Conservation (phyloP, 2,329 filamentous ascomycete genomes). For the Aspergillus udagawae region DNA sequence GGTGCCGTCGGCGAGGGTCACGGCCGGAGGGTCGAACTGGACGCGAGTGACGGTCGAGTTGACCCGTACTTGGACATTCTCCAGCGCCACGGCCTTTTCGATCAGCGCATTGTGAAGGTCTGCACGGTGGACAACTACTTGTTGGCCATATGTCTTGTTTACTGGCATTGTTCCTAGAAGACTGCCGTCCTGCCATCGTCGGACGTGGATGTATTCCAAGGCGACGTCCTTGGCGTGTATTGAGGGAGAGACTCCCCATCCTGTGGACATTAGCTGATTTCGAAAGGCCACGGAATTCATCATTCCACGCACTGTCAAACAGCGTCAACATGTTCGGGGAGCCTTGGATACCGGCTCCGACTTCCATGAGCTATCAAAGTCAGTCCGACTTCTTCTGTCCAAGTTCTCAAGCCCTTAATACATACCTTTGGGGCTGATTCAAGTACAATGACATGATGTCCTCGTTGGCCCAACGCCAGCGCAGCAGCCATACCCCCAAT, state of each 20-base stretch:
- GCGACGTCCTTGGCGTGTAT: slow-evolving; percentile 32
- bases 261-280: slow-evolving; percentile 17
- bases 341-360: slow-evolving; percentile 78
- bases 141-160: slow-evolving; percentile 33
- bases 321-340: slow-evolving; percentile 76
- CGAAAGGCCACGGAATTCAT: too few relatives aligned
- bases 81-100: slow-evolving; percentile 23
- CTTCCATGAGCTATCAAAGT: slow-evolving; percentile 37
- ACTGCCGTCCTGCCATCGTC: slow-evolving; percentile 32
- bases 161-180: slow-evolving; percentile 31
- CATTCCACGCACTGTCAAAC: slow-evolving; percentile 57
- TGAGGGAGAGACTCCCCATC: slow-evolving; percentile 32
- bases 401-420: too few relatives aligned
- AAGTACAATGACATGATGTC: slow-evolving; percentile 30
- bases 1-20: slow-evolving; percentile 25
- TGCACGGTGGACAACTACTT: slow-evolving; percentile 34
- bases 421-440: slow-evolving; percentile 33
- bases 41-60: slow-evolving; percentile 27
- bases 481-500: slow-evolving; percentile 36
- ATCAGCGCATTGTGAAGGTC: slow-evolving; percentile 33
- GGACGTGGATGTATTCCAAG: slow-evolving; percentile 33
- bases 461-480: slow-evolving; percentile 29
- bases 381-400: slow-evolving; percentile 3
- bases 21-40: slow-evolving; percentile 23
- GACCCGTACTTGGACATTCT: slow-evolving; percentile 27